Percentiles rank a stretch among this genome's conserved stretches.
These are phyloP conservation scores for Colletotrichum lentis DNA, from an alignment of 2,329 filamentous ascomycete genomes.

Conservation along the genomic window DNA sequence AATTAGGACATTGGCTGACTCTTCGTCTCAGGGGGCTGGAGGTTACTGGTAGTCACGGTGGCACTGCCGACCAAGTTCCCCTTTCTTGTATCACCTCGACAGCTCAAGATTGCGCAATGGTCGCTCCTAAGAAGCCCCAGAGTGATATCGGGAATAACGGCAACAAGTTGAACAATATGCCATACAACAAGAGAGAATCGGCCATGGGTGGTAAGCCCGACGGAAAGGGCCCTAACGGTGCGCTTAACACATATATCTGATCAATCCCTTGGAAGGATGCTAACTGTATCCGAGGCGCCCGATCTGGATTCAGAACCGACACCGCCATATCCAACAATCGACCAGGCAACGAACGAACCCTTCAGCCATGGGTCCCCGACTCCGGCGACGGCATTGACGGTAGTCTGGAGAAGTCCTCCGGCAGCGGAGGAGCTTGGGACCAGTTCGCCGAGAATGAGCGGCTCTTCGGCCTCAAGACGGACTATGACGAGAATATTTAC, in stretches of 20 bases:
- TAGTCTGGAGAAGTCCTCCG: constrained; percentile 70
- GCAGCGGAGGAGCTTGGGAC: constrained; percentile 73
- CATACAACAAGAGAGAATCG: constrained; percentile 51
- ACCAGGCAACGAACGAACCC: constrained; percentile 72
- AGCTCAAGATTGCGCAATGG: constrained; percentile 29
- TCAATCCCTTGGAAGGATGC: background rate
- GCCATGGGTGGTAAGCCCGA: constrained; percentile 47
- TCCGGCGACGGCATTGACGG: constrained; percentile 69
- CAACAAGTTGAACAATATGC: constrained; percentile 45
- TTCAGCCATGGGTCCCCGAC: constrained; percentile 84
- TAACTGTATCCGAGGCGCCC: constrained; percentile 62
- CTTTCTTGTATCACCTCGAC: constrained; percentile 29
- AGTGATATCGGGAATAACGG: constrained; percentile 34
- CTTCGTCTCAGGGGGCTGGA: constrained; percentile 24
- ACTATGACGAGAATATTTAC: constrained; percentile 94
- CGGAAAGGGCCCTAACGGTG: constrained; percentile 52
- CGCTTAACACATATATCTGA: constrained; percentile 16
- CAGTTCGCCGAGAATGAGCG: constrained; percentile 92
- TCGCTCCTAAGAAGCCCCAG: constrained; percentile 35
- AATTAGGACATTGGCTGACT: constrained; percentile 21
- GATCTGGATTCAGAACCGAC: constrained; percentile 82
- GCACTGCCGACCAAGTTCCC: constrained; percentile 28
- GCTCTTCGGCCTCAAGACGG: constrained; percentile 85
- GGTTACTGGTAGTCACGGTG: constrained; percentile 32
- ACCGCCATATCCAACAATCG: constrained; percentile 83